A percentile compares a stretch with the other conserved stretches of the same genome.
phyloP scores from a whole-genome alignment of 2,329 filamentous ascomycete species.

The Ciborinia camelliae region DNA sequence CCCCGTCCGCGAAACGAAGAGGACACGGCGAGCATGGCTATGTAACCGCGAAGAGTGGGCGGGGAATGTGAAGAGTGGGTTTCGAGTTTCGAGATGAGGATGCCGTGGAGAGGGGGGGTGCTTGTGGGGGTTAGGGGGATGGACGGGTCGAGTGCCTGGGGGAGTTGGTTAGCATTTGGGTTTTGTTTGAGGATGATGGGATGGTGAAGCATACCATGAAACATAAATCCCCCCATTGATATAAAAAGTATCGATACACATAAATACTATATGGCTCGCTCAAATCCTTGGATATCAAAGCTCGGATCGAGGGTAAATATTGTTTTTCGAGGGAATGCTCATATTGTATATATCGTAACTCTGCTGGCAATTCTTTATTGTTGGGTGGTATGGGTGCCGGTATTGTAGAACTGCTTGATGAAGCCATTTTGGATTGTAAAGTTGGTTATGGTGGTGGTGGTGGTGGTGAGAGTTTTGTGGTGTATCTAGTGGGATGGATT shows the following conservation, averaged over 20 bases:
- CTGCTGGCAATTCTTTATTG: conserved; percentile 39
- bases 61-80: conserved; percentile 78
- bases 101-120: conserved; percentile 70
- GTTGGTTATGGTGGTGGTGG: not conserved
- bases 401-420: conserved; percentile 1
- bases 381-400: not conserved
- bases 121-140: conserved; percentile 26
- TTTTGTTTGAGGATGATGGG: not conserved
- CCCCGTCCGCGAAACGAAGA: conserved; percentile 76
- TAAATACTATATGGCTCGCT: conserved; percentile 99
- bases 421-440: conserved; percentile 19
- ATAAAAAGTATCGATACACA: conserved; percentile 96
- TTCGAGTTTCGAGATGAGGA: conserved; percentile 94
- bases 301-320: conserved; percentile 81
- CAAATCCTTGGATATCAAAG: conserved; percentile 91
- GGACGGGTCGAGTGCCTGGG: conserved; percentile 55
- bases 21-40: conserved; percentile 95
- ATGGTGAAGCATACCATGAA: conserved; percentile 64
- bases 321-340: conserved; percentile 57
- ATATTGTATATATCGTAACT: conserved; percentile 60
- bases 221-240: conserved; percentile 97
- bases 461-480: not conserved
- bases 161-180: not conserved
- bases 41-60: conserved; percentile 78
- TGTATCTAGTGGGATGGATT: not conserved